These are phyloP conservation scores for Eremochloa ophiuroides DNA, from an alignment of 176 grass and related monocot species.

Conservation along the genomic window DNA sequence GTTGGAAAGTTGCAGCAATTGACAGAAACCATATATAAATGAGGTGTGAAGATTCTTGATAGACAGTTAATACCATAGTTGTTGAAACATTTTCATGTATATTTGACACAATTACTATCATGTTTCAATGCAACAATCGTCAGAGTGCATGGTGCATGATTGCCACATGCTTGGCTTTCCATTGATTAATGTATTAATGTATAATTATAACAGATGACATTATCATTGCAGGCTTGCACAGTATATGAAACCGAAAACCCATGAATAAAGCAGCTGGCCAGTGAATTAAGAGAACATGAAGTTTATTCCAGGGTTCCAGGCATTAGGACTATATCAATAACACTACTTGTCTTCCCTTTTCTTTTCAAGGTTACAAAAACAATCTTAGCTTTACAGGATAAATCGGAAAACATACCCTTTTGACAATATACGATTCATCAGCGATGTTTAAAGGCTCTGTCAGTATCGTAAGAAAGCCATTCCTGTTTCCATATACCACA, in stretches of 20 bases:
- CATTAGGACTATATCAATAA: background rate
- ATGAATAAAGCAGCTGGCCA: background rate
- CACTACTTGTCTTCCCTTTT: background rate
- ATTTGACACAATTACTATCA: background rate
- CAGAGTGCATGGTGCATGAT: background rate
- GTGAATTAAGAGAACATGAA: background rate
- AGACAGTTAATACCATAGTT: background rate
- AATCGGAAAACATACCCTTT: slow-evolving; percentile 47
- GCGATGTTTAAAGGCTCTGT: slow-evolving; percentile 70
- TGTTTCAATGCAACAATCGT: background rate
- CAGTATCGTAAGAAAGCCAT: slow-evolving; percentile 86
- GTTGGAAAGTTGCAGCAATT: background rate
- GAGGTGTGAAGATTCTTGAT: background rate
- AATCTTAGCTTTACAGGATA: background rate
- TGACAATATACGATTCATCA: slow-evolving; percentile 75
- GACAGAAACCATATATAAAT: background rate
- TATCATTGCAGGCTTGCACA: slow-evolving; percentile 2
- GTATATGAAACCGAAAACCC: background rate
- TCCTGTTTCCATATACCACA: slow-evolving; percentile 84
- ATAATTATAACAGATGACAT: background rate
- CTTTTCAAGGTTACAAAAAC: background rate
- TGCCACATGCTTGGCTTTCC: background rate
- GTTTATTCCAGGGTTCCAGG: background rate
- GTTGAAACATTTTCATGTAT: background rate
- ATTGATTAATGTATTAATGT: background rate